phyloP scores from a whole-genome alignment of 1,284 basidiomycete species.

The Cryptococcus jaspeensis region DNA sequence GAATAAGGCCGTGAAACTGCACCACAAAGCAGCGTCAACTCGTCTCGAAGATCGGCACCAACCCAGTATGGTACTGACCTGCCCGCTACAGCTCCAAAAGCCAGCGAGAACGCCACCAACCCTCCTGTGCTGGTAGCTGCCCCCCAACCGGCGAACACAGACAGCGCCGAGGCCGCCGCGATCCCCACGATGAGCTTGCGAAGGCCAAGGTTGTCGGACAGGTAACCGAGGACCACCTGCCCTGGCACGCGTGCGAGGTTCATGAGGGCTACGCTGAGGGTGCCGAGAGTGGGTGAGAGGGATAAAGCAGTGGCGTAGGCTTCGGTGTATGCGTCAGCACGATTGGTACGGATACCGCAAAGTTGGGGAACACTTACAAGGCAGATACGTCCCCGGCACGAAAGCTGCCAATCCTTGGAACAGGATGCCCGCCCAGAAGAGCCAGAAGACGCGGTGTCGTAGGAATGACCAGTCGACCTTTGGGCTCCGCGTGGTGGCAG shows the following conservation, averaged over 20 bases:
- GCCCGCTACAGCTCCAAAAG: conserved; percentile 30
- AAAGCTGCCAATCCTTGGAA: conserved; percentile 29
- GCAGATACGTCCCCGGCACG: conserved; percentile 28
- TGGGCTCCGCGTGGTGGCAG: conserved; percentile 1
- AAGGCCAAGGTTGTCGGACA: conserved; percentile 22
- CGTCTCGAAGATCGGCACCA: not conserved
- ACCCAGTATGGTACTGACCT: conserved; percentile 16
- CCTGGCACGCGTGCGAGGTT: conserved; percentile 29
- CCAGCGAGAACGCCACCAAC: conserved; percentile 23
- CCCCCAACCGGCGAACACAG: conserved; percentile 31
- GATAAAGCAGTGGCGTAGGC: conserved; percentile 28
- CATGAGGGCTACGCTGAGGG: conserved; percentile 26
- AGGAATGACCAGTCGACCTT: conserved; percentile 22
- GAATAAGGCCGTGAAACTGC: conserved; percentile 29
- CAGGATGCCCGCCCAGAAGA: conserved; percentile 24
- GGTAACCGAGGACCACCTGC: conserved; percentile 26
- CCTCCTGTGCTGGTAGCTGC: conserved; percentile 22
- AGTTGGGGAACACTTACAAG: conserved; percentile 15
- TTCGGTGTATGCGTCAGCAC: conserved; percentile 1
- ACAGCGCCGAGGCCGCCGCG: conserved; percentile 18
- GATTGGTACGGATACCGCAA: not conserved
- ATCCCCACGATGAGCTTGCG: conserved; percentile 25
- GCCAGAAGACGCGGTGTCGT: conserved; percentile 20
- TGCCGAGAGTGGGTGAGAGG: conserved; percentile 20
- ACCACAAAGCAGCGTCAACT: not conserved